Base-by-base conservation (phyloP, 2,329 filamentous ascomycete genomes). In the Coniochaeta ligniaria region DNA sequence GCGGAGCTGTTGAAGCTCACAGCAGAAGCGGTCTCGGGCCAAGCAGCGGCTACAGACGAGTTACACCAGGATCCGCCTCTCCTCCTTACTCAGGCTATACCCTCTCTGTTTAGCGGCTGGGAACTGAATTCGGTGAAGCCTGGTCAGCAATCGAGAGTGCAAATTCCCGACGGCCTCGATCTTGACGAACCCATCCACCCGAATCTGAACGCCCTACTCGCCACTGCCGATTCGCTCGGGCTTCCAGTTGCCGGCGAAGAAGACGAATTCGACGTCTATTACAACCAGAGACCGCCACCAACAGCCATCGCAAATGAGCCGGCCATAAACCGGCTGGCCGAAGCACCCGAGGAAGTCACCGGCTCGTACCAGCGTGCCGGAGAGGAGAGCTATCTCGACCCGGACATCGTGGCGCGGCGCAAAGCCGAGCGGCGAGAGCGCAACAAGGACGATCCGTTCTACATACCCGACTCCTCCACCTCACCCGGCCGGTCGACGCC, bases 391-490 rank as follows among this genome's bases (percentile, higher is more conserved):
- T 89, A 89, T 65, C 74, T 89, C 1, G 90, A 94, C 63, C 79
- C 88, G 1, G 88, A 92, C 66, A 91, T 91, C 55, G 72, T 91
- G 47, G 89, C 90, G 5, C 82, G 87, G 63, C 84, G 90, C 63
- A 90, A 88, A 67, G 85, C 88, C 4, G 91, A 96, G 70, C 84
- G 93, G 12, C 77, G 83, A 60, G 92, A 96, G 70, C 85, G 92
- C 60, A 91, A 96, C 72, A 90, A 84, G 66, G 94, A 98, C 70
- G 95, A 99, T 68, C 95, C 95, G 0, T 99, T 96, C 73, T 99
- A 99, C 70, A 98, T 99, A 69, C 78, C 66, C 4, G 66, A 63
- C 22, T 63, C 66, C 24, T 62, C 65, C 58, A 43, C 66, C 31
- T 66, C 70, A 36, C 28, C 20, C 3, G 64, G 85, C 36, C 83